Evolutionary conservation across 2,329 filamentous ascomycete genomes (phyloP).

Genomic region (Helminthosporium solani): DNA sequence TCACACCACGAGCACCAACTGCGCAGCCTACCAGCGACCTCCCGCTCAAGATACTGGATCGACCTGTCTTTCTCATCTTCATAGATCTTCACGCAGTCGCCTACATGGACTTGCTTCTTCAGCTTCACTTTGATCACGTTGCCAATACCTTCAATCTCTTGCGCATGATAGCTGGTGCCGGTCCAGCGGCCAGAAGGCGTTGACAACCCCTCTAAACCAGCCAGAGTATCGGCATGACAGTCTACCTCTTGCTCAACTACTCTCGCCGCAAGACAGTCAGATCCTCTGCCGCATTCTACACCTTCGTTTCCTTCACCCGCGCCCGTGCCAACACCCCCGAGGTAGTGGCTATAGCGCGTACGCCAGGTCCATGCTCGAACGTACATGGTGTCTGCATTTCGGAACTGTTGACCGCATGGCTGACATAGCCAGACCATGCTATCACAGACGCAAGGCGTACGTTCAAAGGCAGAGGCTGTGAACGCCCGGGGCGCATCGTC

Average conservation of each 20-base stretch:
- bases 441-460: slow-evolving; percentile 59
- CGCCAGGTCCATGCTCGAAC: slow-evolving; percentile 83
- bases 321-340: slow-evolving; percentile 79
- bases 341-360: slow-evolving; percentile 73
- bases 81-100: slow-evolving; percentile 81
- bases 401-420: slow-evolving; percentile 73
- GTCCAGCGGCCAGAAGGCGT: slow-evolving; percentile 47
- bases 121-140: slow-evolving; percentile 84
- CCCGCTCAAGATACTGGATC: slow-evolving; percentile 65
- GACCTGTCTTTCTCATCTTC: slow-evolving; percentile 56
- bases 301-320: slow-evolving; percentile 87
- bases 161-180: slow-evolving; percentile 74
- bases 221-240: slow-evolving; percentile 68
- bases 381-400: slow-evolving; percentile 60
- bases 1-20: slow-evolving; percentile 95
- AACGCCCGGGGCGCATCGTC: slow-evolving; percentile 36
- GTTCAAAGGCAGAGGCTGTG: slow-evolving; percentile 53
- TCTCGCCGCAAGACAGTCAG: slow-evolving; percentile 71
- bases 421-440: slow-evolving; percentile 80
- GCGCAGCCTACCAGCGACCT: slow-evolving; percentile 66
- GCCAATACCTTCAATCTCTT: slow-evolving; percentile 90
- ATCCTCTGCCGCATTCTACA: slow-evolving; percentile 80
- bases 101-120: slow-evolving; percentile 78
- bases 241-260: slow-evolving; percentile 82
- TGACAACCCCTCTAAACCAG: slow-evolving; percentile 56